These are phyloP conservation scores for Pterula multifida DNA, from an alignment of 1,284 basidiomycete genomes.

Conservation along the genomic window DNA sequence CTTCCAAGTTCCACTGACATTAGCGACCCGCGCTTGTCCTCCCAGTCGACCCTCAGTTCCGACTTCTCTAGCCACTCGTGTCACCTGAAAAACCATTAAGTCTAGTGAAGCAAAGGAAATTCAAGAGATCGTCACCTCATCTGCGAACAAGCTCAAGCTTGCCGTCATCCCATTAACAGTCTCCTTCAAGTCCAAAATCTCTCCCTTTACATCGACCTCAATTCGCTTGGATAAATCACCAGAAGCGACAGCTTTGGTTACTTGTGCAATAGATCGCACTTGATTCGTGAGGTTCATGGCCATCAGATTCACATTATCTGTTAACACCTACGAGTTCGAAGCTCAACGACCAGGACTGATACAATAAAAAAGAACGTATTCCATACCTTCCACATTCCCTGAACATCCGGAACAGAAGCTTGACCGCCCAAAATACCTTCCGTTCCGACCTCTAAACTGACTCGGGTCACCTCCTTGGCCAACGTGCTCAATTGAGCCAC, in stretches of 20 bases:
- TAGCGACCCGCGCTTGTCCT: conserved; percentile 78
- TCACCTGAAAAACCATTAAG: conserved; percentile 33
- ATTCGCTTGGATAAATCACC: conserved; percentile 89
- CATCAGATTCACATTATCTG: conserved; percentile 79
- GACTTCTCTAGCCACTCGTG: conserved; percentile 80
- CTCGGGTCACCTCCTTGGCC: conserved; percentile 77
- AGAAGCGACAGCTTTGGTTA: conserved; percentile 81
- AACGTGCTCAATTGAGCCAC: conserved; percentile 65
- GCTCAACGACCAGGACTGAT: neutral
- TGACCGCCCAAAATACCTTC: conserved; percentile 96
- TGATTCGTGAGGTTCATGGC: conserved; percentile 90
- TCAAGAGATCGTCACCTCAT: conserved; percentile 29
- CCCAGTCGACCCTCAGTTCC: conserved; percentile 86
- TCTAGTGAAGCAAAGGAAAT: neutral
- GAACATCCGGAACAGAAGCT: conserved; percentile 76
- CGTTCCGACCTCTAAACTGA: conserved; percentile 87
- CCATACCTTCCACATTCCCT: conserved; percentile 83
- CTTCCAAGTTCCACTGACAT: conserved; percentile 97
- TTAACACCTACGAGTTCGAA: conserved; percentile 35
- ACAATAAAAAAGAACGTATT: conserved; percentile 6
- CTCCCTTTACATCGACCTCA: conserved; percentile 79
- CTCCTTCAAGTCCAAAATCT: conserved; percentile 80
- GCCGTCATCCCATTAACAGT: conserved; percentile 91
- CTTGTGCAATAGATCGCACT: conserved; percentile 80
- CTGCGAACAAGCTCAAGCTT: conserved; percentile 77